Percentiles rank a stretch among this genome's conserved stretches.
These are phyloP conservation scores for Candida tetrigidarum DNA, from an alignment of 1,139 yeast species.

Conservation along the genomic window DNA sequence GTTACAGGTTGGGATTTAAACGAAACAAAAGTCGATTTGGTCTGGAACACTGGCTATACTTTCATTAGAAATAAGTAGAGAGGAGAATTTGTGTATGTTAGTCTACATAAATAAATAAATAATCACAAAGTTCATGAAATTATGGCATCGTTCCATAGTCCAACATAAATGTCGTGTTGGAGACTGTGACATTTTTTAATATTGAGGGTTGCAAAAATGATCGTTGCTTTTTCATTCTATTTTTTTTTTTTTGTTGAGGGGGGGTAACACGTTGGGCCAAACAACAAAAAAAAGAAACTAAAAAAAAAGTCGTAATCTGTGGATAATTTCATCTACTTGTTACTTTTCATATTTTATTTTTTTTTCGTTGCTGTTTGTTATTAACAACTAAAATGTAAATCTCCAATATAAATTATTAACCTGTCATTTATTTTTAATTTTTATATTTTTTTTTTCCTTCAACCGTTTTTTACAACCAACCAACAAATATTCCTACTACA, in stretches of 20 bases:
- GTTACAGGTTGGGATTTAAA: conserved; percentile 36
- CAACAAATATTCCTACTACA: background rate
- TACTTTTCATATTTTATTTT: background rate
- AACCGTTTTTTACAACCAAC: conserved; percentile 1
- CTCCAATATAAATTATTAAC: background rate
- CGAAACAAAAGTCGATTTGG: conserved; percentile 34
- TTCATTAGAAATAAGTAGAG: conserved; percentile 30
- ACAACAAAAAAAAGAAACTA: background rate
- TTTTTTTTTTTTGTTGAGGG: too few relatives aligned
- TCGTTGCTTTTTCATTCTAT: too few relatives aligned
- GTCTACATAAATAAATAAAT: too few relatives aligned
- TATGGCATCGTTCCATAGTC: too few relatives aligned
- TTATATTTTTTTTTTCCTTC: background rate
- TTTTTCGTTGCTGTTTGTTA: background rate
- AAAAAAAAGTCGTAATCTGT: background rate
- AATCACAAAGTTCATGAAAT: too few relatives aligned
- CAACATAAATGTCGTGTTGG: too few relatives aligned
- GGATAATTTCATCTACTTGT: background rate
- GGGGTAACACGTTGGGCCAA: too few relatives aligned
- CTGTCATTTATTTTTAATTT: background rate
- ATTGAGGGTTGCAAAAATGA: conserved; percentile 1
- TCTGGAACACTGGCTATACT: conserved; percentile 47
- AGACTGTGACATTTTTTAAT: background rate
- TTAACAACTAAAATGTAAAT: conserved; percentile 9
- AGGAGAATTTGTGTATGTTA: too few relatives aligned